Percentiles rank a stretch among this genome's conserved stretches.
These are phyloP conservation scores for Comarum palustre DNA, from an alignment of 306 rosid species.

Conservation along the genomic window DNA sequence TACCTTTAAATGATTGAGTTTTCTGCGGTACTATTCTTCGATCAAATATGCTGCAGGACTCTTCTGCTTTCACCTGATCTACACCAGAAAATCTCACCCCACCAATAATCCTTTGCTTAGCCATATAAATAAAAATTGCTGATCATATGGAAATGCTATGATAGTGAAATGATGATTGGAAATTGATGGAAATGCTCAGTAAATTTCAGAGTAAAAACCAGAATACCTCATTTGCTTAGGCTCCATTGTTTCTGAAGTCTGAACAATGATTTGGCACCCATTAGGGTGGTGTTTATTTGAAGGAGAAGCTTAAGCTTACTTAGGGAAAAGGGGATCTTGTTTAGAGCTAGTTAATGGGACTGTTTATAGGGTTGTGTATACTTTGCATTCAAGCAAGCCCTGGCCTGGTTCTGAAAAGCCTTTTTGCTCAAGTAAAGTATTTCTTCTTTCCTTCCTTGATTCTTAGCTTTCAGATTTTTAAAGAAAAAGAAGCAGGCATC, in stretches of 20 bases:
- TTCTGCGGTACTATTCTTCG: conserved; percentile 39
- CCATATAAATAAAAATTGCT: background rate
- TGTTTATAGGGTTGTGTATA: conserved; percentile 30
- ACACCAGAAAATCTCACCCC: conserved; percentile 37
- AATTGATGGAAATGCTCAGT: background rate
- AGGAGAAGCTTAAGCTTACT: conserved; percentile 24
- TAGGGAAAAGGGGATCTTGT: conserved; percentile 8
- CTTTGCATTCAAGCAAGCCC: conserved; percentile 56
- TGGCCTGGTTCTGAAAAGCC: conserved; percentile 45
- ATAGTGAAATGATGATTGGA: background rate
- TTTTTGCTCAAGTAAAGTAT: conserved; percentile 52
- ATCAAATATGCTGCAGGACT: conserved; percentile 32
- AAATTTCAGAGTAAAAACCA: background rate
- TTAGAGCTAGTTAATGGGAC: conserved; percentile 19
- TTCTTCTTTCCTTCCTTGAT: conserved; percentile 34
- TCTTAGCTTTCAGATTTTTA: conserved; percentile 1
- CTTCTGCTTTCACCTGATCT: conserved; percentile 31
- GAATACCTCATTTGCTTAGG: conserved; percentile 52
- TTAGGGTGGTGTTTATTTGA: conserved; percentile 35
- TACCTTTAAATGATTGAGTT: conserved; percentile 62
- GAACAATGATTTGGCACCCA: background rate
- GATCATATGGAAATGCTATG: background rate
- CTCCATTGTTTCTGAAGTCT: conserved; percentile 37
- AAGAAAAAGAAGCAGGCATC: background rate
- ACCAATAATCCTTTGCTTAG: conserved; percentile 24